Evolutionary conservation across 1,284 basidiomycete species (phyloP).

Genomic region (Cryptococcus amylolentus): DNA sequence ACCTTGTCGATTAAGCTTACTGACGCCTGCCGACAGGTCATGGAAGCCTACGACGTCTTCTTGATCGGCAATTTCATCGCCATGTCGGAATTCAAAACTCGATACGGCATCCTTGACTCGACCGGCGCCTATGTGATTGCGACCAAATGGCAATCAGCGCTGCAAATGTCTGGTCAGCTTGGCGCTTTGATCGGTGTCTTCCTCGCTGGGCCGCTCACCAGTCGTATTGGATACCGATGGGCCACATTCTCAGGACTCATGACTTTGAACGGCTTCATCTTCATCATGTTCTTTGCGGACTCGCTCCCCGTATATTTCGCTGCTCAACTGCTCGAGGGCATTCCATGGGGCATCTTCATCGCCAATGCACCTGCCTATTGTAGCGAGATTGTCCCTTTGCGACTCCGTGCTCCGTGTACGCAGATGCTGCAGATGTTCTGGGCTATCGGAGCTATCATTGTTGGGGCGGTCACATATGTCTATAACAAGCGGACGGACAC

Average conservation of each 20-base stretch:
- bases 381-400: constrained; percentile 33
- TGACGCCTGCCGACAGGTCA: constrained; percentile 17
- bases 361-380: constrained; percentile 30
- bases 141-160: constrained; percentile 34
- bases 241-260: constrained; percentile 26
- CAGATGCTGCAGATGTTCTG: constrained; percentile 39
- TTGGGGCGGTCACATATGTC: constrained; percentile 32
- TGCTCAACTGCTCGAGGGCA: constrained; percentile 27
- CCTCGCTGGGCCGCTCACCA: constrained; percentile 37
- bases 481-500: constrained; percentile 16
- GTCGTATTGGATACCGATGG: constrained; percentile 34
- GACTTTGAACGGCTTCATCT: constrained; percentile 22
- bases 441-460: constrained; percentile 40
- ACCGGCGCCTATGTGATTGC: constrained; percentile 19
- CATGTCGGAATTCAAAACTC: constrained; percentile 11
- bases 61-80: constrained; percentile 37
- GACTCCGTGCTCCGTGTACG: constrained; percentile 29
- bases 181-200: constrained; percentile 43
- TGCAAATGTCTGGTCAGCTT: constrained; percentile 27
- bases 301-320: constrained; percentile 33
- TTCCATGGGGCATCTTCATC: constrained; percentile 37
- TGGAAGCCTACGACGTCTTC: constrained; percentile 38
- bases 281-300: constrained; percentile 31
- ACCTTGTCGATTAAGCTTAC: neutral
- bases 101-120: constrained; percentile 19